Conservation (phyloP, 2,329 filamentous ascomycete species). For the Neofusicoccum kwambonambiense region DNA sequence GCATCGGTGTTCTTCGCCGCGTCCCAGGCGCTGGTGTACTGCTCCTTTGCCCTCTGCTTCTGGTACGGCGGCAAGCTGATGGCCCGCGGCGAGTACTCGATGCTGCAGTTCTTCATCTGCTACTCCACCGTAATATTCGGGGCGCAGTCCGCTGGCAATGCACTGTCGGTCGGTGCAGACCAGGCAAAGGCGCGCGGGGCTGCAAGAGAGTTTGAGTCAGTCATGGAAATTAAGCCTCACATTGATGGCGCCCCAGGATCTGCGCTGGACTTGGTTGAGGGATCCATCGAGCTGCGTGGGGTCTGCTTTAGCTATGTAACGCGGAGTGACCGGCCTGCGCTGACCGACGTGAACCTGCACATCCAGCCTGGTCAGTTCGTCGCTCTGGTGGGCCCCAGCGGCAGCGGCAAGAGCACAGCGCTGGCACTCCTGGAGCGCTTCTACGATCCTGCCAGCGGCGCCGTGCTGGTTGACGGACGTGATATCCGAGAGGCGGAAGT, state of each 20-base stretch:
- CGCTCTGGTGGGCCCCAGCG: slow-evolving; percentile 88
- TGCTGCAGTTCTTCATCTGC: slow-evolving; percentile 87
- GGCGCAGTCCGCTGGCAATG: slow-evolving; percentile 80
- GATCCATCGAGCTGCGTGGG: slow-evolving; percentile 82
- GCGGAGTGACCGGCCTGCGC: slow-evolving; percentile 84
- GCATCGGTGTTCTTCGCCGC: slow-evolving; percentile 76
- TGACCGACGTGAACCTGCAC: slow-evolving; percentile 75
- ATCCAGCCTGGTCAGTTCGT: slow-evolving; percentile 79
- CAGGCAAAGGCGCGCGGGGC: slow-evolving; percentile 92
- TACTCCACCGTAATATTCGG: slow-evolving; percentile 83
- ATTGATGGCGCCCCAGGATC: slow-evolving; percentile 59
- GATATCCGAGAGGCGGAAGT: slow-evolving; percentile 68
- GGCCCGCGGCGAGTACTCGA: slow-evolving; percentile 64
- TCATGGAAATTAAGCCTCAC: slow-evolving; percentile 78
- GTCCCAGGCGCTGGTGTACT: slow-evolving; percentile 77
- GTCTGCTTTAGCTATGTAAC: slow-evolving; percentile 96
- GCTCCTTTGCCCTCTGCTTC: slow-evolving; percentile 77
- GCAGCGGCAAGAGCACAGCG: slow-evolving; percentile 91
- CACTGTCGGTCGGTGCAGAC: slow-evolving; percentile 87
- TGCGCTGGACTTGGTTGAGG: slow-evolving; percentile 53
- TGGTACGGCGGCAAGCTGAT: slow-evolving; percentile 87
- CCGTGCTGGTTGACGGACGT: slow-evolving; percentile 76
- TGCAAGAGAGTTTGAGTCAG: slow-evolving; percentile 72
- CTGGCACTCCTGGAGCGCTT: slow-evolving; percentile 91
- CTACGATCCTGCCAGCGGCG: slow-evolving; percentile 82